These are phyloP conservation scores for Hypoxylon sp. DNA, from an alignment of 2,329 filamentous ascomycete genomes.

Conservation along the genomic window DNA sequence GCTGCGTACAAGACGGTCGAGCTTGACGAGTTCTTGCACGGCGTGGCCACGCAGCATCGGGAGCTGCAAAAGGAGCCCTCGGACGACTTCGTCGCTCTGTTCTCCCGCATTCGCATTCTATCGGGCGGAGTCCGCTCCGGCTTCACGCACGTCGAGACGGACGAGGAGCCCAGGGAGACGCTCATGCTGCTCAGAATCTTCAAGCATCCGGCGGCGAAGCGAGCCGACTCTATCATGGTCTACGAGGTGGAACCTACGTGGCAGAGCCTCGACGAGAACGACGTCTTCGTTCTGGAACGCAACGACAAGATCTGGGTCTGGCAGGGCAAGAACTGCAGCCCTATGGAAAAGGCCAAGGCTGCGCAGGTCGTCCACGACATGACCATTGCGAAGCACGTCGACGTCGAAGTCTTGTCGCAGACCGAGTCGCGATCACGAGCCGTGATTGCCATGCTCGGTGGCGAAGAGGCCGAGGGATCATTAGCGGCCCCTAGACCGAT, in stretches of 20 bases:
- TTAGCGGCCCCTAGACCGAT: conserved; percentile 34
- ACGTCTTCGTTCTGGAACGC: conserved; percentile 71
- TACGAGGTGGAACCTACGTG: conserved; percentile 69
- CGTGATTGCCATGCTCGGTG: conserved; percentile 65
- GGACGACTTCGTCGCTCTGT: conserved; percentile 66
- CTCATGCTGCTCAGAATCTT: conserved; percentile 68
- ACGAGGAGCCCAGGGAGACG: conserved; percentile 52
- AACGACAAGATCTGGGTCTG: conserved; percentile 73
- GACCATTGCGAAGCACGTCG: conserved; percentile 68
- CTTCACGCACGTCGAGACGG: conserved; percentile 67
- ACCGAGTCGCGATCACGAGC: conserved; percentile 62
- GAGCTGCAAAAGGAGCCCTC: conserved; percentile 68
- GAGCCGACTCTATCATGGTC: conserved; percentile 62
- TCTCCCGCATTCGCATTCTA: conserved; percentile 66
- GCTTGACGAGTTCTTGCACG: conserved; percentile 71
- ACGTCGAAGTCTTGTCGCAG: conserved; percentile 71
- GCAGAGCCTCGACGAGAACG: conserved; percentile 68
- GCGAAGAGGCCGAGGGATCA: conserved; percentile 47
- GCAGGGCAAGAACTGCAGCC: conserved; percentile 70
- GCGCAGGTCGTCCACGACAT: conserved; percentile 72
- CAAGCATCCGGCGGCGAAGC: conserved; percentile 60
- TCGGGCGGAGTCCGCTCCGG: conserved; percentile 68
- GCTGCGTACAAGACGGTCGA: conserved; percentile 77
- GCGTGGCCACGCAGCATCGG: conserved; percentile 69
- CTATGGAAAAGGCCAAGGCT: conserved; percentile 74